phyloP scores from a whole-genome alignment of 2,329 filamentous ascomycete genomes.

The Neofusicoccum umdonicola region DNA sequence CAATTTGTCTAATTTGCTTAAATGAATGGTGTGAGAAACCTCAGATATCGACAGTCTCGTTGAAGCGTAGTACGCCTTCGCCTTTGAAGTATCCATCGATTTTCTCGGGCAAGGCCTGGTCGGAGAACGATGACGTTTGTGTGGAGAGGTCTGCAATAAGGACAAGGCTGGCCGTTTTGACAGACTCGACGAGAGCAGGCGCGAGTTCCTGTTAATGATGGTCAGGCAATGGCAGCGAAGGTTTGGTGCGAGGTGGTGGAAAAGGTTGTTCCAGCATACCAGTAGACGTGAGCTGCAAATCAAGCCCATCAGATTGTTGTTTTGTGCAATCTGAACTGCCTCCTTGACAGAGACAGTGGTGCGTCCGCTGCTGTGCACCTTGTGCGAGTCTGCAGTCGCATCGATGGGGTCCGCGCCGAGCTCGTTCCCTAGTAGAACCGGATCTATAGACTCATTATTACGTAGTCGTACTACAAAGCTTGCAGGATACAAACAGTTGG shows the following conservation, averaged over 20 bases:
- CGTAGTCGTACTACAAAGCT: neutral
- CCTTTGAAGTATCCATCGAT: constrained; percentile 83
- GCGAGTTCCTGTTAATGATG: constrained; percentile 70
- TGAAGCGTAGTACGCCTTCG: constrained; percentile 88
- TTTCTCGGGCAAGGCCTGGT: constrained; percentile 66
- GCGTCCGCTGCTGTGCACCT: constrained; percentile 62
- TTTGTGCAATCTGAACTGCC: constrained; percentile 85
- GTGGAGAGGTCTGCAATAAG: constrained; percentile 84
- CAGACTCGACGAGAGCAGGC: constrained; percentile 84
- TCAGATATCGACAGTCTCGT: constrained; percentile 70
- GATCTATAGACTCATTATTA: constrained; percentile 52
- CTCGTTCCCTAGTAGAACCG: constrained; percentile 92
- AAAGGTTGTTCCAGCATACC: constrained; percentile 54
- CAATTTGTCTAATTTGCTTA: too few relatives aligned
- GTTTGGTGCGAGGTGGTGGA: neutral
- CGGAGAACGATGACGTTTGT: constrained; percentile 51
- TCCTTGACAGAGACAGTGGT: constrained; percentile 88
- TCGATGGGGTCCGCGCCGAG: constrained; percentile 62
- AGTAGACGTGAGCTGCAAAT: constrained; percentile 85
- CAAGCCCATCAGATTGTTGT: constrained; percentile 97
- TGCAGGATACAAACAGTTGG: constrained; percentile 66
- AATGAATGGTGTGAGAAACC: too few relatives aligned
- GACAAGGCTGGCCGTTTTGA: constrained; percentile 91
- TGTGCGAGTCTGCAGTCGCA: constrained; percentile 34
- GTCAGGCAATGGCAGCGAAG: neutral